These are phyloP conservation scores for Candida sithepensis DNA, from an alignment of 805 yeast genomes.

Conservation along the genomic window DNA sequence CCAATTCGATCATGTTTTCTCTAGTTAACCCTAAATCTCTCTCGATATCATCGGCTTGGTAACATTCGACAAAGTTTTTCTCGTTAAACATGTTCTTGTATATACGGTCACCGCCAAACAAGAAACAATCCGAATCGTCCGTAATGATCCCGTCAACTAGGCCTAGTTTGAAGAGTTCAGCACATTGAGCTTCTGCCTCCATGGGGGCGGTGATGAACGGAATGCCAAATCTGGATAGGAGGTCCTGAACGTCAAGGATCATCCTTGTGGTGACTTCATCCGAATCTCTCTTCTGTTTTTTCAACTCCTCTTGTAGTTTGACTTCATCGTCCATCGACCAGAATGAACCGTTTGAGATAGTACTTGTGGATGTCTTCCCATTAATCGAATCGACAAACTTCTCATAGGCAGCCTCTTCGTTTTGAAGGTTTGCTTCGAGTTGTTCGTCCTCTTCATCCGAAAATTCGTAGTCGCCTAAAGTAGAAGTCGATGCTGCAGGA, in stretches of 20 bases:
- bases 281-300: slow-evolving; percentile 75
- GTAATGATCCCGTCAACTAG: slow-evolving; percentile 94
- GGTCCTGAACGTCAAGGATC: slow-evolving; percentile 88
- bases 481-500: slow-evolving; percentile 4
- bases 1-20: slow-evolving; percentile 69
- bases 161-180: slow-evolving; percentile 60
- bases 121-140: slow-evolving; percentile 94
- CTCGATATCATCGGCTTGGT: slow-evolving; percentile 55
- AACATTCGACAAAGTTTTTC: slow-evolving; percentile 86
- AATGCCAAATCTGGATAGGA: slow-evolving; percentile 82
- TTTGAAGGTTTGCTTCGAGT: slow-evolving; percentile 54
- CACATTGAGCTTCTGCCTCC: slow-evolving; percentile 99
- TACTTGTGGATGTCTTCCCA: neutral
- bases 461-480: slow-evolving; percentile 56
- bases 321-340: slow-evolving; percentile 41
- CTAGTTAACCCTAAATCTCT: slow-evolving; percentile 63
- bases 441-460: slow-evolving; percentile 76
- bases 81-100: slow-evolving; percentile 95
- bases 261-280: slow-evolving; percentile 86
- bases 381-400: slow-evolving; percentile 47
- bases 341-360: slow-evolving; percentile 6
- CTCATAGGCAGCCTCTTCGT: slow-evolving; percentile 73
- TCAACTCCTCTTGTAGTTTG: slow-evolving; percentile 55
- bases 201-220: slow-evolving; percentile 95
- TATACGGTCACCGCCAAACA: slow-evolving; percentile 82